Base-by-base conservation (phyloP, 2,329 filamentous ascomycete species). In the Clonostachys rhizophaga region DNA sequence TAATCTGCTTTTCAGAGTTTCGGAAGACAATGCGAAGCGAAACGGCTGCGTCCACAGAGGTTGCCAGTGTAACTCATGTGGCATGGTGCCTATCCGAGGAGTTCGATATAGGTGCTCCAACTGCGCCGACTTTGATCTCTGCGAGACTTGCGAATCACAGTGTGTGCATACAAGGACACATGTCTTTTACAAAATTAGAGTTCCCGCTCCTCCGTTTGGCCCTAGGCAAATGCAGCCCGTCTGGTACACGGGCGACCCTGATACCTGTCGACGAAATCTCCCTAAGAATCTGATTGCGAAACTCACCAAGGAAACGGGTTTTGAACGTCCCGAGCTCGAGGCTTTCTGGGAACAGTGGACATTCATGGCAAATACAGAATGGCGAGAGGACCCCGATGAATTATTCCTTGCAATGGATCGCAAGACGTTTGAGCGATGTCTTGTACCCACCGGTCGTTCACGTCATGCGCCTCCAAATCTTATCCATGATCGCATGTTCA, bases 311-410 rank as follows among this genome's bases (percentile, higher is more conserved):
- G 84, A 89, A 51, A 91, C 87, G 1, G 83, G 83, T 16, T 89
- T 95, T 65, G 91, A 96, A 59, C 81, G 87, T 30, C 86, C 90
- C 2, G 90, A 95, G 64, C 73, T 99, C 6, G 92, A 97, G 67
- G 92, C 91, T 7, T 81, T 95, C 40, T 97, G 91, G 86, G 92
- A 97, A 60, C 92, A 97, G 61, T 99, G 95, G 79, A 91, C 89
- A 6, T 96, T 91, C 63, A 85, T 96, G 67, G 92, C 92, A 40
- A 92, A 88, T 54, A 86, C 85, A 6, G 85, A 92, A 61, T 96
- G 87, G 86, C 72, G 82, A 34, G 80, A 86, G 16, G 92, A 97
- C 60, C 88, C 90, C 0, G 84, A 88, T 55, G 79, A 84, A 18
- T 76, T 96, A 40, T 75, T 79, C 47, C 76, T 92, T 55, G 94